phyloP scores from a whole-genome alignment of 768 basidiomycete genomes.

The Chalciporus sphaerocephalus region DNA sequence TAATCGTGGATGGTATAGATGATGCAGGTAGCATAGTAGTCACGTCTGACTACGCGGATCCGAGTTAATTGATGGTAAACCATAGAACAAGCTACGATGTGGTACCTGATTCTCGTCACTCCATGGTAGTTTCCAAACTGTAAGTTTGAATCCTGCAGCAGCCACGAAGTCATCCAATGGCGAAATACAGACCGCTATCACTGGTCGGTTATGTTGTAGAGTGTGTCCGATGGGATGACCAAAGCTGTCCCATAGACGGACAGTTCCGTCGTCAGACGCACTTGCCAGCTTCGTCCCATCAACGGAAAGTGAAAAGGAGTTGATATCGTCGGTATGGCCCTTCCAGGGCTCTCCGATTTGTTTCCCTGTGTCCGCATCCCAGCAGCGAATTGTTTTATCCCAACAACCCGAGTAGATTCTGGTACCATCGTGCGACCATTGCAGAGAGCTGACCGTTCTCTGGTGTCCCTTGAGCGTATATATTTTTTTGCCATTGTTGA shows the following conservation, averaged over 20 bases:
- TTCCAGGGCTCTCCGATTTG: constrained; percentile 6
- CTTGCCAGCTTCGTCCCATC: constrained; percentile 5
- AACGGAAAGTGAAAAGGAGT: not conserved
- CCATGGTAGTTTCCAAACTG: no score
- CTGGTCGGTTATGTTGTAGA: not conserved
- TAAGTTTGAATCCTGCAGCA: no score
- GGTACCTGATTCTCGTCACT: no score
- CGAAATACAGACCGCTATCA: no score
- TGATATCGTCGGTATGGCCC: constrained; percentile 7
- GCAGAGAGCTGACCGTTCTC: not conserved
- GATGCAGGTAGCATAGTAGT: no score
- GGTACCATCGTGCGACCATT: constrained; percentile 14
- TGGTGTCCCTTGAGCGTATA: not conserved
- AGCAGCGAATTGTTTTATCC: constrained; percentile 3
- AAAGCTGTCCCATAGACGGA: constrained; percentile 5
- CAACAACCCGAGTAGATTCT: not conserved
- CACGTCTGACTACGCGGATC: no score
- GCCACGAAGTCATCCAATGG: no score
- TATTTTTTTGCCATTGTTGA: not conserved
- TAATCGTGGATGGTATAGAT: no score
- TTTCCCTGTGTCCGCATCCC: constrained; percentile 2
- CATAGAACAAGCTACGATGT: no score
- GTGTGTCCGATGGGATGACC: not conserved
- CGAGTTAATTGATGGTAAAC: no score
- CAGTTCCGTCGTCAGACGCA: not conserved